These are phyloP conservation scores for Murraya paniculata DNA, from an alignment of 345 rosid species.

Conservation along the genomic window DNA sequence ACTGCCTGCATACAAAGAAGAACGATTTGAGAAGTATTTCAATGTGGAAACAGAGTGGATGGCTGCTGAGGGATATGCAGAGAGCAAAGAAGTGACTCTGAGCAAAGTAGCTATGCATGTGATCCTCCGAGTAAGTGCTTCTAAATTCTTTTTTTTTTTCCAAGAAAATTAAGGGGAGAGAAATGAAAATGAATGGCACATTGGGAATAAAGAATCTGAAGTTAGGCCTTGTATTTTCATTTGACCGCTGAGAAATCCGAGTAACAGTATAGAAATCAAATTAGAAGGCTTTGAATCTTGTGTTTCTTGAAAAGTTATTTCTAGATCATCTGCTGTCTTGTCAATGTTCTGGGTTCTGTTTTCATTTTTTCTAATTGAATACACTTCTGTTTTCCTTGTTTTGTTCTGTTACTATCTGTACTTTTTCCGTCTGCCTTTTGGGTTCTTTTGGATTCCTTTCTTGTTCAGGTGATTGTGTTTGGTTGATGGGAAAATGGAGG, in stretches of 20 bases:
- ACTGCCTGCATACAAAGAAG: background rate
- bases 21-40: background rate
- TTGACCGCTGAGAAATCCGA: background rate
- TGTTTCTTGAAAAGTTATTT: background rate
- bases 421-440: too few relatives aligned
- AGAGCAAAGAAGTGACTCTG: background rate
- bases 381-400: too few relatives aligned
- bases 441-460: too few relatives aligned
- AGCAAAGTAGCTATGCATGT: background rate
- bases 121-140: background rate
- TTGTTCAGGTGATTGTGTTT: background rate
- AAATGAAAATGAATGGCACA: background rate
- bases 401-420: too few relatives aligned
- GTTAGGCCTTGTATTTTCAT: background rate
- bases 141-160: background rate
- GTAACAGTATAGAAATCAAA: background rate
- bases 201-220: background rate
- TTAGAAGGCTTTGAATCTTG: background rate
- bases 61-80: constrained; percentile 1
- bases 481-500: background rate
- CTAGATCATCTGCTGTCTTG: background rate
- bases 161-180: background rate
- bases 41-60: background rate
- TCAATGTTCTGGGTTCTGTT: background rate
- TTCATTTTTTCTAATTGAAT: background rate